A percentile compares a stretch with the other conserved stretches of the same genome.
Conservation (phyloP, 768 basidiomycete genomes). For the Hirschioporus abietinus region DNA sequence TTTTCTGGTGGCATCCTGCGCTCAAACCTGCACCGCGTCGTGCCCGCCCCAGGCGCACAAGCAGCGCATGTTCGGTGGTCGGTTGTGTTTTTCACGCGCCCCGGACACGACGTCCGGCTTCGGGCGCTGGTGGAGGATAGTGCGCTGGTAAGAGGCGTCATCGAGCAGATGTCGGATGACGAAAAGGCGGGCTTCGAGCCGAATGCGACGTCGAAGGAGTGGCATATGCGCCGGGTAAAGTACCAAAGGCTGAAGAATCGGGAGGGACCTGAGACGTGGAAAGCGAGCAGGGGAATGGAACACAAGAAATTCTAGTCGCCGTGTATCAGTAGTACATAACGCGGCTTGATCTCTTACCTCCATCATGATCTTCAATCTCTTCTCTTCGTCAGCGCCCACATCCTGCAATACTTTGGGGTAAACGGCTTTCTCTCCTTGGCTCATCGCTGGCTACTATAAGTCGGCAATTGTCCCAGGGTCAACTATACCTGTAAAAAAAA, state of each 20-base stretch:
- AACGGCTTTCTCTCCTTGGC: background rate
- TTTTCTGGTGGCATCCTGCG: conserved; percentile 42
- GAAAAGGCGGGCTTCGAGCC: conserved; percentile 21
- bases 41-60: conserved; percentile 33
- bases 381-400: background rate
- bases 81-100: conserved; percentile 32
- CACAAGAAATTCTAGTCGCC: conserved; percentile 10
- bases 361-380: background rate
- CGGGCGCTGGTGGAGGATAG: conserved; percentile 23
- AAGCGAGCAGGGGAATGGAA: conserved; percentile 42
- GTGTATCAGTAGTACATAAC: too few relatives aligned
- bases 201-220: conserved; percentile 32
- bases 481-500: background rate
- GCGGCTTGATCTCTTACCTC: background rate
- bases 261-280: conserved; percentile 41
- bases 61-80: conserved; percentile 26
- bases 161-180: conserved; percentile 12
- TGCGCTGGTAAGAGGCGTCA: conserved; percentile 19
- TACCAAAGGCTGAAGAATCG: conserved; percentile 38
- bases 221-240: conserved; percentile 36
- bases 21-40: conserved; percentile 38
- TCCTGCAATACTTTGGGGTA: background rate
- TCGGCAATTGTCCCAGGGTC: background rate
- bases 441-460: background rate
- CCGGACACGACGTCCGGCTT: conserved; percentile 25